Evolutionary conservation across 768 basidiomycete genomes (phyloP).

Genomic region (Pisolithus orientalis): DNA sequence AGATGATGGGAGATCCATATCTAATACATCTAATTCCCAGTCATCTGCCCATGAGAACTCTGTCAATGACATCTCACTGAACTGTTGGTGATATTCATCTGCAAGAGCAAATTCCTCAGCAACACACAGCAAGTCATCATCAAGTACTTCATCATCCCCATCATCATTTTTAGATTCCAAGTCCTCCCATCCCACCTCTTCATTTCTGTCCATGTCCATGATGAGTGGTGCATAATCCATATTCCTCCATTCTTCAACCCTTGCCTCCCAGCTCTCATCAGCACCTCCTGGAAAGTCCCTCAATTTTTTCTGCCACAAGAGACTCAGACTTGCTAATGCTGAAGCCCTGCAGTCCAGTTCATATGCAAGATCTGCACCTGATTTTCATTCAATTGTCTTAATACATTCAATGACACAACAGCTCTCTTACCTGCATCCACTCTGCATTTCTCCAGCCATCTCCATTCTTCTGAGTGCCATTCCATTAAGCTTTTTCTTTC

Average conservation of each 20-base stretch:
- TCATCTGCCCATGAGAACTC: background rate
- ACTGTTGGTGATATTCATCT: conserved; percentile 2
- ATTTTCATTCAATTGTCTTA: background rate
- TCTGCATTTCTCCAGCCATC: background rate
- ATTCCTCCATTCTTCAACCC: background rate
- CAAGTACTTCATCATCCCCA: background rate
- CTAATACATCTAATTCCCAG: background rate
- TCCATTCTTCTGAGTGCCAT: conserved; percentile 27
- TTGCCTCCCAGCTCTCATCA: background rate
- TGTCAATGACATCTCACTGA: background rate
- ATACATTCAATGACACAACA: background rate
- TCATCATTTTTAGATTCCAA: background rate
- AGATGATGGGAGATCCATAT: background rate
- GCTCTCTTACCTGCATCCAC: conserved; percentile 1
- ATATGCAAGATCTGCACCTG: background rate
- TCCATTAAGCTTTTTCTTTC: conserved; percentile 16
- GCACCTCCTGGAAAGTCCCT: background rate
- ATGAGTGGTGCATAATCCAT: no score
- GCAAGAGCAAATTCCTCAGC: conserved; percentile 6
- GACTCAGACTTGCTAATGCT: background rate
- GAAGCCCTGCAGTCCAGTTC: background rate
- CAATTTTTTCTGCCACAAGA: background rate
- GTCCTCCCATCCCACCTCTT: background rate
- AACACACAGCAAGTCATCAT: conserved; percentile 3
- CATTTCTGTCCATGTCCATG: background rate